Percentiles rank a stretch among this genome's conserved stretches.
These are phyloP conservation scores for Solanum chiquidenum DNA, from an alignment of 257 asterid species.

Conservation along the genomic window DNA sequence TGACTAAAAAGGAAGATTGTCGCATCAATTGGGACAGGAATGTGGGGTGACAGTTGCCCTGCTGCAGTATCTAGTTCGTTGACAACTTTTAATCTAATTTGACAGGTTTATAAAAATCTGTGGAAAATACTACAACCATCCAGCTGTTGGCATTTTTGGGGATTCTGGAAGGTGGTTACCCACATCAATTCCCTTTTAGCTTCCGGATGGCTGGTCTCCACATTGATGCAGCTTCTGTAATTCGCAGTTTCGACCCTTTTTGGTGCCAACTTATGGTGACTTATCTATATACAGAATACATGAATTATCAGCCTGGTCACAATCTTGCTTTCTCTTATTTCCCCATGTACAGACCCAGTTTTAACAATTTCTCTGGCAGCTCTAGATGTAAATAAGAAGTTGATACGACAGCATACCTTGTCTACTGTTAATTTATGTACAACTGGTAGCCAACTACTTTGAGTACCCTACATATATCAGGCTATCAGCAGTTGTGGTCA, in stretches of 20 bases:
- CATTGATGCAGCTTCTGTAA: background rate
- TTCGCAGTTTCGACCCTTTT: background rate
- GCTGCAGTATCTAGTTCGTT: background rate
- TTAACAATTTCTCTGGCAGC: background rate
- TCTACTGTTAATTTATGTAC: background rate
- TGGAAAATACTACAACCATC: background rate
- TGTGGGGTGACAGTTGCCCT: background rate
- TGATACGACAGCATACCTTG: background rate
- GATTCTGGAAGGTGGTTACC: background rate
- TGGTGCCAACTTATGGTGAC: background rate
- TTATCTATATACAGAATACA: background rate
- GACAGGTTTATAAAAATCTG: background rate
- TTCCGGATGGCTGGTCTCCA: background rate
- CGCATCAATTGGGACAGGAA: background rate
- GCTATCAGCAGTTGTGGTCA: background rate
- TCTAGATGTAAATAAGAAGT: background rate
- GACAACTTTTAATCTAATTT: background rate
- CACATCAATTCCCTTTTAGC: background rate
- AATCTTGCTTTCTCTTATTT: background rate
- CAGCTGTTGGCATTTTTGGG: background rate
- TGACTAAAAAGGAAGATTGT: background rate
- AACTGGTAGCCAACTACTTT: background rate
- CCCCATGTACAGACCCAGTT: background rate
- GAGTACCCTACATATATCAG: background rate
- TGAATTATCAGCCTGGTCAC: background rate